Percentiles rank a stretch among this genome's conserved stretches.
Evolutionary conservation across 805 yeast species (phyloP).

Genomic region (Candida chauliodis): DNA sequence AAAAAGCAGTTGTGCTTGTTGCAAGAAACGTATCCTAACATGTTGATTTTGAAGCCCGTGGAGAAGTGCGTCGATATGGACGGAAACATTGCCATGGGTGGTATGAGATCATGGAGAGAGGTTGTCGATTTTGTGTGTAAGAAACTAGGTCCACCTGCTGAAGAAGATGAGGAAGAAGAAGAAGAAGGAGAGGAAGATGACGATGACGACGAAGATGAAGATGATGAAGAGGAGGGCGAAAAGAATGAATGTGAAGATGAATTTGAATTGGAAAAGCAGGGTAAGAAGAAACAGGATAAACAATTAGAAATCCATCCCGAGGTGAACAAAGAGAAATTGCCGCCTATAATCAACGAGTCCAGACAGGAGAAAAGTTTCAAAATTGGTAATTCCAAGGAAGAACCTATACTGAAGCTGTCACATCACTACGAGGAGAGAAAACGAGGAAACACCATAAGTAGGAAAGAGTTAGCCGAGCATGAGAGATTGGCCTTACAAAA

Average conservation of each 20-base stretch:
- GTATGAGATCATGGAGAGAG: slow-evolving; percentile 26
- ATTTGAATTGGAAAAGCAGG: slow-evolving; percentile 13
- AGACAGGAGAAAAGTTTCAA: slow-evolving; percentile 1
- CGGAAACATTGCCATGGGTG: slow-evolving; percentile 28
- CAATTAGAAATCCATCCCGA: slow-evolving; percentile 8
- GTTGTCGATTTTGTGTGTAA: slow-evolving; percentile 22
- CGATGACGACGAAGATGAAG: slow-evolving; percentile 9
- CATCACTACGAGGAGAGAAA: slow-evolving; percentile 2
- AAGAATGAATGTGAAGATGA: no score
- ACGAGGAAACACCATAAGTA: slow-evolving; percentile 10
- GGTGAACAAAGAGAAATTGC: slow-evolving; percentile 2
- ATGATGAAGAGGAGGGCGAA: slow-evolving; percentile 12
- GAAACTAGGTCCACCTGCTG: slow-evolving; percentile 19
- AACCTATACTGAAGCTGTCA: neutral
- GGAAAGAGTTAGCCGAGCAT: slow-evolving; percentile 17
- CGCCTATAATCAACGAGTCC: slow-evolving; percentile 10
- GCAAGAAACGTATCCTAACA: slow-evolving; percentile 22
- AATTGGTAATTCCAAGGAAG: neutral
- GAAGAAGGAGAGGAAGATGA: slow-evolving; percentile 14
- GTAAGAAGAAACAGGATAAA: slow-evolving; percentile 10
- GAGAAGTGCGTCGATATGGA: slow-evolving; percentile 23
- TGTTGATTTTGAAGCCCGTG: slow-evolving; percentile 23
- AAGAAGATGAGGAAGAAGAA: slow-evolving; percentile 17
- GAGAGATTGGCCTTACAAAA: slow-evolving; percentile 18
- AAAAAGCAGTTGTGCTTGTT: slow-evolving; percentile 17